A percentile compares a stretch with the other conserved stretches of the same genome.
Evolutionary conservation across 108 stramenopile genomes (phyloP).

Genomic region (Fistulifera solaris): DNA sequence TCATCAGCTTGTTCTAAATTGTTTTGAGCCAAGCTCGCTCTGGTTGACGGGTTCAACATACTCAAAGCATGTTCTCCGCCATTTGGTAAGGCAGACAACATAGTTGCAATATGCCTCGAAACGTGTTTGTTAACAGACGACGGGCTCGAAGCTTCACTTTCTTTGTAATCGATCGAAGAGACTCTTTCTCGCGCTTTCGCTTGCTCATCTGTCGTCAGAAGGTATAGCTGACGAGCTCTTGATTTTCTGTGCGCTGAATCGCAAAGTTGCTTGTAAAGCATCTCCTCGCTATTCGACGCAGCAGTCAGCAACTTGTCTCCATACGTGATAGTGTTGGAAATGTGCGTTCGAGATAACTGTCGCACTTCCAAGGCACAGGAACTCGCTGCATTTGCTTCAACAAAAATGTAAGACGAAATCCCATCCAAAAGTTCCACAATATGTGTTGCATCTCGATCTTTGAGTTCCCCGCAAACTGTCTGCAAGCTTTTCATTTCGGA

Average conservation of each 20-base stretch:
- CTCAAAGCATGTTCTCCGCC: slow-evolving; percentile 71
- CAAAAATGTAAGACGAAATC: too few relatives aligned
- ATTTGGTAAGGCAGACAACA: slow-evolving; percentile 42
- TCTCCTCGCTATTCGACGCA: slow-evolving; percentile 46
- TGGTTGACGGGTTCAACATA: slow-evolving; percentile 47
- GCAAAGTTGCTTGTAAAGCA: slow-evolving; percentile 58
- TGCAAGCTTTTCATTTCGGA: slow-evolving; percentile 5
- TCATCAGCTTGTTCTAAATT: slow-evolving; percentile 43
- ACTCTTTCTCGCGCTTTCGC: slow-evolving; percentile 52
- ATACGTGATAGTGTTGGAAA: slow-evolving; percentile 21
- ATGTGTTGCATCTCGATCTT: too few relatives aligned
- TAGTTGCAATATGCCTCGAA: slow-evolving; percentile 49
- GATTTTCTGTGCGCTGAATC: slow-evolving; percentile 50
- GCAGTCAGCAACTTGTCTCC: slow-evolving; percentile 34
- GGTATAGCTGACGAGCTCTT: slow-evolving; percentile 41
- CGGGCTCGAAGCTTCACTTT: too few relatives aligned
- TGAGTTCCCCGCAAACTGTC: neutral
- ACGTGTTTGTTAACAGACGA: slow-evolving; percentile 11
- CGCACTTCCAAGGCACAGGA: too few relatives aligned
- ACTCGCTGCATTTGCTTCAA: too few relatives aligned
- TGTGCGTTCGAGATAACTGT: too few relatives aligned
- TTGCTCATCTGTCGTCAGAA: slow-evolving; percentile 30
- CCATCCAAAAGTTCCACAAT: too few relatives aligned
- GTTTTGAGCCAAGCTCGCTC: slow-evolving; percentile 33
- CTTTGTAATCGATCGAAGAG: slow-evolving; percentile 25